Evolutionary conservation across 1,284 basidiomycete species (phyloP).

Genomic region (Trichosporon inkin): DNA sequence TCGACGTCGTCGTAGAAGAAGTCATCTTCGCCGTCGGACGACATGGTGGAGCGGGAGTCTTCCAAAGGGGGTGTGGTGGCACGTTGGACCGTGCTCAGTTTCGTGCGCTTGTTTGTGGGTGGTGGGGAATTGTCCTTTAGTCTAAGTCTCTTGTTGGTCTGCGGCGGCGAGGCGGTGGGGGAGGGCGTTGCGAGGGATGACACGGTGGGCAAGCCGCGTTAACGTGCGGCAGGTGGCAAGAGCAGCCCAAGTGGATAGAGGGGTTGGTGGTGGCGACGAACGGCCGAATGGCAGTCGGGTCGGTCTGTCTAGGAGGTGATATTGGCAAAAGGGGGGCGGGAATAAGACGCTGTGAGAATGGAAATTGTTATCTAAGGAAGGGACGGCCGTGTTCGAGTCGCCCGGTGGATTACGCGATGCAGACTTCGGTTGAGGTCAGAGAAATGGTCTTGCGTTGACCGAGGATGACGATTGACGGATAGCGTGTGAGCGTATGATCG

Average conservation of each 20-base stretch:
- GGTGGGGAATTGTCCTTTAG: background rate
- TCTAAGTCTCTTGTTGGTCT: slow-evolving; percentile 12
- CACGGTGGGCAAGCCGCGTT: slow-evolving; percentile 17
- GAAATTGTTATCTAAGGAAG: background rate
- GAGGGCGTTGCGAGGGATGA: slow-evolving; percentile 16
- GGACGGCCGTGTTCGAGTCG: too few relatives aligned
- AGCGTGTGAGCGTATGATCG: background rate
- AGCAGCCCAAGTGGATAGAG: slow-evolving; percentile 1
- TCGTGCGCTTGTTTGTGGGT: slow-evolving; percentile 10
- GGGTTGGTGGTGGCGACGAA: slow-evolving; percentile 1
- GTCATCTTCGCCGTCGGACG: slow-evolving; percentile 46
- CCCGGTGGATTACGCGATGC: background rate
- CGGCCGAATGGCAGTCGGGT: background rate
- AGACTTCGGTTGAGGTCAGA: too few relatives aligned
- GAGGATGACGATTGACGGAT: background rate
- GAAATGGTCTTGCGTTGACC: background rate
- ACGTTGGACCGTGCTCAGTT: slow-evolving; percentile 5
- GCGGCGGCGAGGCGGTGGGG: slow-evolving; percentile 19
- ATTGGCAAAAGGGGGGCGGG: background rate
- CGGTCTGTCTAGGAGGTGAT: background rate
- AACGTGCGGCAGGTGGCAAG: background rate
- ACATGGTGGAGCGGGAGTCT: slow-evolving; percentile 33
- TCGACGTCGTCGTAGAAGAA: slow-evolving; percentile 43
- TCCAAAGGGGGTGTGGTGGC: slow-evolving; percentile 1
- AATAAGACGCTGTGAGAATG: background rate